phyloP scores from a whole-genome alignment of 345 rosid species.

The Eucalyptus lansdowneana region DNA sequence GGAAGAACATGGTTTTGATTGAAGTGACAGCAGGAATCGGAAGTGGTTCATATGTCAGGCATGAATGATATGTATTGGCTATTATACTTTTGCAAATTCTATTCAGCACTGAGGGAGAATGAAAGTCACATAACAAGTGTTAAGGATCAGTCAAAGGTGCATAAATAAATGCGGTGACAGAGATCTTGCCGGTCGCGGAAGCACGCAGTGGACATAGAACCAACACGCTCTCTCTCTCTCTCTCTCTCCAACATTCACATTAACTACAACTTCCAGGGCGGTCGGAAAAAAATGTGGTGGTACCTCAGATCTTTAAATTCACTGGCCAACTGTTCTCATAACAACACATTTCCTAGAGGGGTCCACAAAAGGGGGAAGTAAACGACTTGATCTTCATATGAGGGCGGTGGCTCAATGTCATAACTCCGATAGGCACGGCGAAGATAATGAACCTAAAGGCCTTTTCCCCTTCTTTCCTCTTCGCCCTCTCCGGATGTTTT shows the following conservation, averaged over 20 bases:
- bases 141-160: neutral
- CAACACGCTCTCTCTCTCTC: neutral
- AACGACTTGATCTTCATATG: neutral
- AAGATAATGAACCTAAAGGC: neutral
- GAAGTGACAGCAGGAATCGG: neutral
- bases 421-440: neutral
- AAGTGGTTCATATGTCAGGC: neutral
- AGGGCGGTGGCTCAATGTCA: neutral
- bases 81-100: neutral
- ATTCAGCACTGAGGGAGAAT: neutral
- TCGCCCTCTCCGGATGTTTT: neutral
- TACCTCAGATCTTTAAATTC: neutral
- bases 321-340: neutral
- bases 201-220: neutral
- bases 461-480: neutral
- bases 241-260: neutral
- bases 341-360: neutral
- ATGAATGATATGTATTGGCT: neutral
- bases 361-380: neutral
- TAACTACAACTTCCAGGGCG: neutral
- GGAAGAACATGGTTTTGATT: neutral
- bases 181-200: neutral
- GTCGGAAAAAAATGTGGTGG: neutral
- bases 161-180: neutral
- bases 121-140: neutral